These are phyloP conservation scores for Abrus precatorius DNA, from an alignment of 306 rosid genomes.

Conservation along the genomic window DNA sequence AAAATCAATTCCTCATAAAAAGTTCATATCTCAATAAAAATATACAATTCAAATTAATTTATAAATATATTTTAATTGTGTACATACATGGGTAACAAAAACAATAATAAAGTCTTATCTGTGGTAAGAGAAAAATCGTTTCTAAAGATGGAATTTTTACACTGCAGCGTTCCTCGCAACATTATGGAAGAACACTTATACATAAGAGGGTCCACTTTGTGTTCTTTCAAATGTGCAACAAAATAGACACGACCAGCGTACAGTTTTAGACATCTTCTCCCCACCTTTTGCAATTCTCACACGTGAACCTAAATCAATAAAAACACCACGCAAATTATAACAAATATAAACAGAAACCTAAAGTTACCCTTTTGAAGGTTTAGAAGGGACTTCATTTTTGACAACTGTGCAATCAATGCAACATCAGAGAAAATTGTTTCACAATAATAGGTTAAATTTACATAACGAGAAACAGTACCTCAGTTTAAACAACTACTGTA, in stretches of 20 bases:
- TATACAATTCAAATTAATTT: too few species aligned
- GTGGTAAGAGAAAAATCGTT: too few species aligned
- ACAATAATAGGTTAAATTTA: conserved; percentile 5
- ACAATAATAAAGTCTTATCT: too few species aligned
- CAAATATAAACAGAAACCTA: conserved; percentile 19
- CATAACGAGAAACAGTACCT: conserved; percentile 19
- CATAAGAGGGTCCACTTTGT: conserved; percentile 4
- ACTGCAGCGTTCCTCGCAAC: not conserved
- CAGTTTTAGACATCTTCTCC: not conserved
- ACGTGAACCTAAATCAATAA: conserved; percentile 36
- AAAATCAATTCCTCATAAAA: too few species aligned
- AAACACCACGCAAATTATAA: conserved; percentile 7
- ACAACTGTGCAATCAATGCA: not conserved
- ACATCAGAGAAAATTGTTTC: conserved; percentile 3
- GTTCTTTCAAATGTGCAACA: conserved; percentile 34
- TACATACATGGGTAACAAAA: too few species aligned
- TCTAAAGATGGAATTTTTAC: conserved; percentile 10
- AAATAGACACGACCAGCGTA: not conserved
- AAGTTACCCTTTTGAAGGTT: conserved; percentile 22
- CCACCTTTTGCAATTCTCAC: conserved; percentile 20
- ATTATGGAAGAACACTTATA: conserved; percentile 15
- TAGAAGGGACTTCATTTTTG: not conserved
- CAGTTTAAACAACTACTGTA: not conserved
- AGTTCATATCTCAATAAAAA: too few species aligned
- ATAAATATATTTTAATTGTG: too few species aligned